These are phyloP conservation scores for Rosa lucieae DNA, from an alignment of 306 rosid species.

Conservation along the genomic window DNA sequence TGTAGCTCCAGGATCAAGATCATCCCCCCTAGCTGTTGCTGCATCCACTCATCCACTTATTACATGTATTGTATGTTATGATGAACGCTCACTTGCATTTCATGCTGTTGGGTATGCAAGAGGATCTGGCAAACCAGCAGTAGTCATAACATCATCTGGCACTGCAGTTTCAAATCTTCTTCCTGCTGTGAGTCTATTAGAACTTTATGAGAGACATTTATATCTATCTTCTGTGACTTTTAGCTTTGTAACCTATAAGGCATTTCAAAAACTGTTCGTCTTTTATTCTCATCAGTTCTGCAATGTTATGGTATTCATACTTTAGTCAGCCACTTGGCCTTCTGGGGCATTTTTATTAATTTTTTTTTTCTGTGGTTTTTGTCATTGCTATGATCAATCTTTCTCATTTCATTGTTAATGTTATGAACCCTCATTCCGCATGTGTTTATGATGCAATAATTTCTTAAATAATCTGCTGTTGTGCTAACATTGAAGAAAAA, in stretches of 20 bases:
- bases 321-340: background rate
- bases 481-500: conserved; percentile 7
- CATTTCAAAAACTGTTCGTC: background rate
- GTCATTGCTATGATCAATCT: background rate
- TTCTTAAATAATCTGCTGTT: conserved; percentile 1
- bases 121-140: conserved; percentile 91
- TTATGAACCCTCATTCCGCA: background rate
- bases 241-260: background rate
- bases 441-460: background rate
- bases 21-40: conserved; percentile 97
- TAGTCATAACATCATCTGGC: conserved; percentile 91
- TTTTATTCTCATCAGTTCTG: background rate
- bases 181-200: conserved; percentile 81
- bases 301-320: background rate
- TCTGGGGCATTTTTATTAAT: background rate
- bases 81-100: conserved; percentile 95
- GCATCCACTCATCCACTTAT: conserved; percentile 77
- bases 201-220: background rate
- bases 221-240: conserved; percentile 3
- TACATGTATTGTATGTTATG: conserved; percentile 81
- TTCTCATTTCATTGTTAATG: background rate
- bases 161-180: conserved; percentile 97
- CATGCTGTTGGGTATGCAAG: conserved; percentile 96
- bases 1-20: conserved; percentile 97
- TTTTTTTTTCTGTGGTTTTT: background rate